Percentiles rank a stretch among this genome's conserved stretches.
These are phyloP conservation scores for Coelastrella sp. DNA, from an alignment of 139 green algal species.

Conservation along the genomic window DNA sequence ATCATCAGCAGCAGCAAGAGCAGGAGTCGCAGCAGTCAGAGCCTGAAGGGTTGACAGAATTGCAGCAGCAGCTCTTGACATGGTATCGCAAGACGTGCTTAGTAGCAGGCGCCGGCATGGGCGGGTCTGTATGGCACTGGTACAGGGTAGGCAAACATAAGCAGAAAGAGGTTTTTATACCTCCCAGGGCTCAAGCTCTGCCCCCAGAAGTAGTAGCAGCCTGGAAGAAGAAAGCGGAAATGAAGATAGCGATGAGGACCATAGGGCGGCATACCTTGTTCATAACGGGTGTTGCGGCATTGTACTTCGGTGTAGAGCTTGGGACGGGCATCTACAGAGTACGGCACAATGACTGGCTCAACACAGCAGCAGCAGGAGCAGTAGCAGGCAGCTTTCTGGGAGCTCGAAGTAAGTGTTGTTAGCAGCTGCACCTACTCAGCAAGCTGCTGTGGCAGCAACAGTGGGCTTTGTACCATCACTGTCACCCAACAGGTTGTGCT, in stretches of 20 bases:
- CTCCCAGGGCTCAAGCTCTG: slow-evolving; percentile 38
- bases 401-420: background rate
- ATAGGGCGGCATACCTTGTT: slow-evolving; percentile 42
- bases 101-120: slow-evolving; percentile 33
- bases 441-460: background rate
- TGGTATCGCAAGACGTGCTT: slow-evolving; percentile 42
- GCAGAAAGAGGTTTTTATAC: slow-evolving; percentile 26
- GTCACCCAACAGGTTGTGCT: too few relatives aligned
- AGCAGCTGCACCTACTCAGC: background rate
- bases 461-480: background rate
- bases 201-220: slow-evolving; percentile 5
- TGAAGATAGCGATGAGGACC: slow-evolving; percentile 11
- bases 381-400: slow-evolving; percentile 33
- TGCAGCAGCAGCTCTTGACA: slow-evolving; percentile 39
- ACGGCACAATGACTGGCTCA: slow-evolving; percentile 14
- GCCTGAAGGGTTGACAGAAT: slow-evolving; percentile 4
- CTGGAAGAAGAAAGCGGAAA: slow-evolving; percentile 13
- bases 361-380: slow-evolving; percentile 34
- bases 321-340: background rate
- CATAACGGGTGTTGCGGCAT: background rate
- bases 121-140: slow-evolving; percentile 10
- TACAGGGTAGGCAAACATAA: slow-evolving; percentile 22
- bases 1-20: slow-evolving; percentile 17
- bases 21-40: too few relatives aligned
- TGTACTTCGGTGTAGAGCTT: slow-evolving; percentile 49